Base-by-base conservation (phyloP, 192 early-diverging fungal genomes). In the Coemansia sp. region DNA sequence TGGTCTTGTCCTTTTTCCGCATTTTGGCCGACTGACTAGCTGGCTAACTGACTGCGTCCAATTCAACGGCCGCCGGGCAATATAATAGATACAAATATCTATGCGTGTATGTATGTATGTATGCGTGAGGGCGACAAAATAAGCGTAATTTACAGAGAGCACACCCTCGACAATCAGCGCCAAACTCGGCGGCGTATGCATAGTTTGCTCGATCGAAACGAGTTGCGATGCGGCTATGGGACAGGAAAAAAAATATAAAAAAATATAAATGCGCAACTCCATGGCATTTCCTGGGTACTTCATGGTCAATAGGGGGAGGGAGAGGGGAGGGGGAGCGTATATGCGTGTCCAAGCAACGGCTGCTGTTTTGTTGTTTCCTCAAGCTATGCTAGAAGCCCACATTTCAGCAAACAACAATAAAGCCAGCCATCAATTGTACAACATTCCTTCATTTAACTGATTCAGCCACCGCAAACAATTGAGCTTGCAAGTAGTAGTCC, bases 1-100 rank as follows among this genome's bases (percentile, higher is more conserved):
- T 95, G 32, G 94, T 95, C 76, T 93, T 94, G 84, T 95, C 92
- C 66, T 92, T 93, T 65, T 93, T 93, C 61, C 90, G 89, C 94
- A 94, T 95, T 62, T 74, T 58, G 4, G 35, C 35, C 31, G 36
- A 22, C 56, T 37, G 32, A 15, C 20, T 38, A 19, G 36, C 41
- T n/a, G 12, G 17, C 32, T n/a, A n/a, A n/a, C n/a, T n/a, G n/a
- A n/a, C n/a, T n/a, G n/a, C n/a, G 53, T 27, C 31, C 31, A 56
- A 56, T 56, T 56, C 53, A 56, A 15, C 17, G 51, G 27, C 51
- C 15, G 51, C 27, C 29, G 51, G 14, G 29, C 29, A 32, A 25
- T 46, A 49, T 14, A 27, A 36, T 17, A 56, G 43, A 56, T 17
- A 41, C 9, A 19, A 49, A 15, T 14, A 10, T 31, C 14, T 53